These are phyloP conservation scores for Backusella morwellensis DNA, from an alignment of 192 early-diverging fungal species.

Conservation along the genomic window DNA sequence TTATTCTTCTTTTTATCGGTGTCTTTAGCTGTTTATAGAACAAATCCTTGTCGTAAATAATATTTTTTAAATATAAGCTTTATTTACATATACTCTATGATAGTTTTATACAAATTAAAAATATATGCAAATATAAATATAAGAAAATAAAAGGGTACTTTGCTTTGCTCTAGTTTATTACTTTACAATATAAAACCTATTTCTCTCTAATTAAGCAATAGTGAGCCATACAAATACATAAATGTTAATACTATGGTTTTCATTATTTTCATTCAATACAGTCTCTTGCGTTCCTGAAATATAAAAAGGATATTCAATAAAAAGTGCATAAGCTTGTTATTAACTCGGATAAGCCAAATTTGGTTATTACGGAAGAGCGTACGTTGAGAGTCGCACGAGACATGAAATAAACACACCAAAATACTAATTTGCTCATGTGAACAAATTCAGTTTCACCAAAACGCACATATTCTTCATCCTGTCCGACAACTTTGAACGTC, in stretches of 20 bases:
- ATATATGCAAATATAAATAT: background rate
- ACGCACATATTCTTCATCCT: constrained; percentile 1
- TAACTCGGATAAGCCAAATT: background rate
- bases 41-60: background rate
- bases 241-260: background rate
- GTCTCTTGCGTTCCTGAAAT: background rate
- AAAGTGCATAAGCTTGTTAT: background rate
- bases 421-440: background rate
- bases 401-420: background rate
- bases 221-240: background rate
- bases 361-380: constrained; percentile 1
- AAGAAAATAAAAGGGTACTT: background rate
- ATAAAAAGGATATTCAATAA: background rate
- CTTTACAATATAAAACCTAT: background rate
- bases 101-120: constrained; percentile 1
- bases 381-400: background rate
- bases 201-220: background rate
- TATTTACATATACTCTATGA: constrained; percentile 6
- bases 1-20: background rate
- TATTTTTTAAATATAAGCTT: constrained; percentile 1
- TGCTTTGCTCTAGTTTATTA: background rate
- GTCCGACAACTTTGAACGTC: background rate
- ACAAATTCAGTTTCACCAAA: constrained; percentile 1
- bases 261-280: background rate
- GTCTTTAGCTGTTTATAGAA: background rate